Evolutionary conservation across 352 stramenopile genomes (phyloP), one percentile per base, ranked within the genome.

Genomic region (Phytophthora nicotianae): DNA sequence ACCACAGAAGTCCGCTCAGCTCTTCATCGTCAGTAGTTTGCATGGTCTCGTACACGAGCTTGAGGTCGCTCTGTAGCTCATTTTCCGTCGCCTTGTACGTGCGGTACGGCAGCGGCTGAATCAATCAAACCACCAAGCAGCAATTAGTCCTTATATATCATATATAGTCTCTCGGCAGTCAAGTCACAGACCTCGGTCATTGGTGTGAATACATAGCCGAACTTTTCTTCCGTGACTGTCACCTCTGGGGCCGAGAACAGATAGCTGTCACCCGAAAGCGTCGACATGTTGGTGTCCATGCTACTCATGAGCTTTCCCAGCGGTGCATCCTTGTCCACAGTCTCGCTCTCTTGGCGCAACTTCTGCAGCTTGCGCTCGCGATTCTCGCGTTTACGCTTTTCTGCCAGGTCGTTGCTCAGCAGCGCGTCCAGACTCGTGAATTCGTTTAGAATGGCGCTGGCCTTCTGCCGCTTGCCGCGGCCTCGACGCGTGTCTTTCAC

Each of bases 191-290:
- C 79, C 69, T 89, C 77, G 6, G 74, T 84, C 16, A 95, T 91
- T 5, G 86, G 79, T 51, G 73, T 79, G 57, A 95, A 95, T 17
- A 95, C 83, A 58, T 91, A 95, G 47, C 82, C 86, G 50, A 93
- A 95, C 57, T 88, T 85, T 55, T 93, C 86, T 27, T 89, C 72
- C 38, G 58, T 75, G 7, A 73, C 56, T 26, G 58, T 55, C 24
- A 77, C 26, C 2, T 83, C 75, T 41, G 70, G 68, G 33, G 62
- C 63, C 14, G 71, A 60, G 45, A 91, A 91, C 4, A 90, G 51
- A 47, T 89, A 58, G 51, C 55, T 85, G 59, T 91, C 83, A 9
- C 77, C 80, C 29, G 74, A 79, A 11, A 93, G 76, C 62, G 76
- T 86, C 43, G 76, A 81, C 71, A 92, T 88, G 62, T 81, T 91